These are phyloP conservation scores for Ceratocystis cacaofunesta DNA, from an alignment of 2,329 filamentous ascomycete species.

Conservation along the genomic window DNA sequence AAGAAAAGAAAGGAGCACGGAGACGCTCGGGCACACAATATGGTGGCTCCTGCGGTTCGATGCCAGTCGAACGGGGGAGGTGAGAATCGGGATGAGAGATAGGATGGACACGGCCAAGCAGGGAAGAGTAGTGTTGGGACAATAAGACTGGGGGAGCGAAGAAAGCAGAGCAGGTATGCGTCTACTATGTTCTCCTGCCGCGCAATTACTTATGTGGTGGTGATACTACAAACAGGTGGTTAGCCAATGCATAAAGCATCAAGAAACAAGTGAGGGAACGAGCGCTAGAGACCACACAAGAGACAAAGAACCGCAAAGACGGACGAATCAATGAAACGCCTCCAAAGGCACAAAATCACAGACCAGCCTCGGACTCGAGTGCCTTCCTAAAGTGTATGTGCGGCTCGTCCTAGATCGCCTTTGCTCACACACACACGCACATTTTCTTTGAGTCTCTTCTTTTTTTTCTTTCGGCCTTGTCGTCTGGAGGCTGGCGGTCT, in stretches of 20 bases:
- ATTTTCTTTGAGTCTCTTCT: neutral
- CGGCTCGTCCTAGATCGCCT: conserved; percentile 1
- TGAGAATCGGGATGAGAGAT: conserved; percentile 3
- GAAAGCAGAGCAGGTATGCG: neutral
- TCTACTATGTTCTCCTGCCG: no score
- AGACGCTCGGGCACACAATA: conserved; percentile 4
- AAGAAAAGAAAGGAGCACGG: neutral
- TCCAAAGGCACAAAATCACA: neutral
- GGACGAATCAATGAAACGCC: neutral
- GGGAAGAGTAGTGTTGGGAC: neutral
- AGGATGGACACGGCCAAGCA: neutral
- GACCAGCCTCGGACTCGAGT: neutral
- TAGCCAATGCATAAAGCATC: neutral
- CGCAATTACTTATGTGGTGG: neutral
- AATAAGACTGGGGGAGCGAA: neutral
- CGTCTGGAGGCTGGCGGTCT: neutral
- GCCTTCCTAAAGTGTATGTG: neutral
- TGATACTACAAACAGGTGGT: neutral
- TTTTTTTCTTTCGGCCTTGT: neutral
- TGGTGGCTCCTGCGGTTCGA: conserved; percentile 5
- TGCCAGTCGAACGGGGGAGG: conserved; percentile 6
- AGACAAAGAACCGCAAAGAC: neutral
- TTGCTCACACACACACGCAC: neutral
- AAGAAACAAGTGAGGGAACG: neutral
- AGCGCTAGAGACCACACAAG: neutral